Evolutionary conservation across 176 grass and related monocot species (phyloP).

Genomic region (Chrysopogon serrulatus): DNA sequence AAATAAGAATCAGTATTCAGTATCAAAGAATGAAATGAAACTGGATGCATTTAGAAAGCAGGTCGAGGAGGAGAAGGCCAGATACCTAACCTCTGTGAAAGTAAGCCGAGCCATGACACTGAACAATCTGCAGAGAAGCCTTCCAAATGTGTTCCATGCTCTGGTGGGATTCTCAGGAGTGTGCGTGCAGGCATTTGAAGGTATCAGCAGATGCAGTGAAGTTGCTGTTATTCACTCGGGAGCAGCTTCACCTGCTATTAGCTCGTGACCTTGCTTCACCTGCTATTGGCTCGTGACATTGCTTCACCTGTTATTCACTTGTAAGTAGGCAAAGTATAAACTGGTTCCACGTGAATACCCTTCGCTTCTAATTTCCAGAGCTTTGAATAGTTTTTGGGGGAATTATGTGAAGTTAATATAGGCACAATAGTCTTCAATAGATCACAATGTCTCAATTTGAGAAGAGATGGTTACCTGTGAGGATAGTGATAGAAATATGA

Average conservation of each 20-base stretch:
- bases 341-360: conserved; percentile 39
- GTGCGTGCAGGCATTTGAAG: conserved; percentile 73
- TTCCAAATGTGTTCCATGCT: conserved; percentile 90
- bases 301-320: conserved; percentile 28
- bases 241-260: conserved; percentile 39
- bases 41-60: conserved; percentile 67
- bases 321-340: conserved; percentile 63
- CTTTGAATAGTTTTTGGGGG: neutral
- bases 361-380: conserved; percentile 20
- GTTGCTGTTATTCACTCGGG: conserved; percentile 34
- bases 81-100: conserved; percentile 69
- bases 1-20: conserved; percentile 29
- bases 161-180: conserved; percentile 67
- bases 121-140: conserved; percentile 80
- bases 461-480: conserved; percentile 17
- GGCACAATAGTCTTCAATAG: conserved; percentile 25
- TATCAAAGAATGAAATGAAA: conserved; percentile 45
- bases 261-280: conserved; percentile 14
- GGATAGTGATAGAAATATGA: neutral
- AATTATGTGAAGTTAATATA: conserved; percentile 28
- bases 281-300: conserved; percentile 30
- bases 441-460: neutral
- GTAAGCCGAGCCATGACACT: conserved; percentile 77
- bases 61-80: conserved; percentile 74
- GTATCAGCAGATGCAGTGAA: conserved; percentile 61